phyloP scores from a whole-genome alignment of 177 flowering plant species.

The Telopea speciosissima region DNA sequence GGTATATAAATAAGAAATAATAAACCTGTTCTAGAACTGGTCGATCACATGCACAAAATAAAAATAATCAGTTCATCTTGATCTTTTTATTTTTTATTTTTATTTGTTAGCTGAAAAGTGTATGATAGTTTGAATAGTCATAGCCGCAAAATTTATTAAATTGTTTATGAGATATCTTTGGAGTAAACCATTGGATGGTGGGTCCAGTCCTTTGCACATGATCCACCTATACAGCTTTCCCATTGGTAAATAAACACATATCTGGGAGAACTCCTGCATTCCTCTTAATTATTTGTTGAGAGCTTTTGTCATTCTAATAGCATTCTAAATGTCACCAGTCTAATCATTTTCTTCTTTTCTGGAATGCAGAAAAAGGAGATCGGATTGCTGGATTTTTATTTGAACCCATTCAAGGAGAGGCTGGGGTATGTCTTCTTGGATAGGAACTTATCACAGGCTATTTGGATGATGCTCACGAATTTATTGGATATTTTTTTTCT shows the following conservation, averaged over 20 bases:
- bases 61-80: background rate
- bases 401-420: conserved; percentile 99
- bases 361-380: conserved; percentile 68
- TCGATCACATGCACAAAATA: background rate
- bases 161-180: background rate
- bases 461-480: background rate
- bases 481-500: too few relatives aligned
- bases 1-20: conserved; percentile 33
- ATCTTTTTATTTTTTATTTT: too few relatives aligned
- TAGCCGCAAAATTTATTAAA: background rate
- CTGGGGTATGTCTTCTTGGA: conserved; percentile 63
- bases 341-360: conserved; percentile 9
- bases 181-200: background rate
- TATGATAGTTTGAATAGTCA: background rate
- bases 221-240: conserved; percentile 2
- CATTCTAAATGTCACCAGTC: background rate
- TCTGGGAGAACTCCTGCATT: too few relatives aligned
- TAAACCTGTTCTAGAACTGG: background rate
- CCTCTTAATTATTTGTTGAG: background rate
- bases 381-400: conserved; percentile 88
- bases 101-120: too few relatives aligned
- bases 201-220: background rate
- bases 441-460: background rate
- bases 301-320: background rate
- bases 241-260: background rate